Base-by-base conservation (phyloP, 768 basidiomycete genomes). In the Mrakia blollopis region DNA sequence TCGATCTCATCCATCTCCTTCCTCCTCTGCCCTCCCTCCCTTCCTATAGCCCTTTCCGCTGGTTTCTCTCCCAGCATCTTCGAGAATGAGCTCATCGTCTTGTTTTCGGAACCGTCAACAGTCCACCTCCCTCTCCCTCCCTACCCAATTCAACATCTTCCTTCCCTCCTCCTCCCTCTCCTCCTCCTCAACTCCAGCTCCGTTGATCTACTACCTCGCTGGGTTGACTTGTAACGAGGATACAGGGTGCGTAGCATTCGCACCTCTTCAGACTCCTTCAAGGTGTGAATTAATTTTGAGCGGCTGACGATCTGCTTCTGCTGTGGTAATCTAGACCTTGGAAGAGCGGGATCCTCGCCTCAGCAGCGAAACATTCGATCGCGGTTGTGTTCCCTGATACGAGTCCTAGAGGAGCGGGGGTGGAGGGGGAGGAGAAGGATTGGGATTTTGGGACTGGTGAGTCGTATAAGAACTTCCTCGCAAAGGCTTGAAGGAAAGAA, bases 381-480 rank as follows among this genome's bases (percentile, higher is more conserved):
- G 95, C 97, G 0, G 85, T 98, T 70, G 88, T 98, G 75, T 93
- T 98, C 83, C 93, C 97, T 2, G 97, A 99, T 82, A 98, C 96
- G 0, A 94, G 92, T 47, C 97, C 97, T 0, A 88, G 97, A 52
- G 94, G 94, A 6, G 94, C 96, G 25, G 91, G 90, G 25, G 87
- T 93, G 76, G 88, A 90, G 70, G 92, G 91, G 65, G 94, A 94
- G 85, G 87, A 89, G 50, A 86, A 87, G 74, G 87, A 67, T 35
- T 82, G 79, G 79, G 92, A 96, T 81, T 94, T 97, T 83, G 95
- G 95, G 57, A 90, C 90, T 37, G 93, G 94, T 84, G 73, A 78
- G 82, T 79, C 14, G 4, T 50, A 1, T 18, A 8, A 4, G n/a
- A 1, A 1, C 57, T 25, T n/a, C 25, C 25, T 57, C 57, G 23